Conservation (phyloP, 257 asterid genomes). For the Rhazya stricta region DNA sequence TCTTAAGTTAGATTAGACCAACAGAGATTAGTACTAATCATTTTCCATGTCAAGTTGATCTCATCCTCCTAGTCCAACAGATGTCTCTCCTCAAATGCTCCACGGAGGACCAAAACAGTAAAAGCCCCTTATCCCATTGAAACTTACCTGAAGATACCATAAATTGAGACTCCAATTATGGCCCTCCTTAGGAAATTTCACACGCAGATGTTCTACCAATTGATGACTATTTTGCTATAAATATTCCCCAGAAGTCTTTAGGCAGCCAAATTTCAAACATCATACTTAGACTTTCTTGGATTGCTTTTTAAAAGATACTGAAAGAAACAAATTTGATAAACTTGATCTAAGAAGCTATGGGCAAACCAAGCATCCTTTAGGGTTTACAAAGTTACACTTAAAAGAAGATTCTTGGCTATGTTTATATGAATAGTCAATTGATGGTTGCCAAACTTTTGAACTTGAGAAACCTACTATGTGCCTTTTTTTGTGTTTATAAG, state of each 20-base stretch:
- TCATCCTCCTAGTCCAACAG: neutral
- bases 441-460: slow-evolving; percentile 44
- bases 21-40: neutral
- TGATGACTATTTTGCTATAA: slow-evolving; percentile 1
- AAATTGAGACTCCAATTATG: neutral
- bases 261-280: slow-evolving; percentile 12
- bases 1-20: neutral
- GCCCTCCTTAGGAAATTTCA: neutral
- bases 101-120: neutral
- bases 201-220: neutral
- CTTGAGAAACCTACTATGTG: slow-evolving; percentile 5
- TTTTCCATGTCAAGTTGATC: neutral
- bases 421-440: slow-evolving; percentile 25
- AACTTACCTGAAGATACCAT: neutral
- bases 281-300: neutral
- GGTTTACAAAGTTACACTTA: neutral
- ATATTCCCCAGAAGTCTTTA: slow-evolving; percentile 9
- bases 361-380: neutral
- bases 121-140: neutral
- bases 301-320: neutral
- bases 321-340: neutral
- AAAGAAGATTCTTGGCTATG: slow-evolving; percentile 25
- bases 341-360: neutral
- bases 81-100: neutral
- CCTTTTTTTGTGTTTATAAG: slow-evolving; percentile 24